Conservation (phyloP, 164 flowering plant species). For the Liriodendron chinense region DNA sequence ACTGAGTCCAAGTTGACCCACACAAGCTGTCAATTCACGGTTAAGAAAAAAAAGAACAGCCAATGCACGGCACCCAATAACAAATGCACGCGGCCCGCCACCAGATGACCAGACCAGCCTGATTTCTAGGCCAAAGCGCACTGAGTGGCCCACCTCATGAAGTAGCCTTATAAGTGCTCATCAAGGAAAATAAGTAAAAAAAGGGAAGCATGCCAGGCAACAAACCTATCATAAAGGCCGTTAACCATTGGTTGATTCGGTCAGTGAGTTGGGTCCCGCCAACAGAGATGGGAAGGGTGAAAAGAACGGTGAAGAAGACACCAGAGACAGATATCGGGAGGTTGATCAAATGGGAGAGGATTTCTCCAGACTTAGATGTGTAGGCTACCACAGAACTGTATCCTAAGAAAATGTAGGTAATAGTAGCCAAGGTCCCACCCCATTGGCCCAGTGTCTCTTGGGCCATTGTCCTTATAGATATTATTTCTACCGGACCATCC, state of each 20-base stretch:
- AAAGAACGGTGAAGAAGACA: slow-evolving; percentile 44
- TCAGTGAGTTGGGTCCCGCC: slow-evolving; percentile 65
- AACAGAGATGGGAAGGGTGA: slow-evolving; percentile 49
- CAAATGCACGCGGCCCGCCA: no score
- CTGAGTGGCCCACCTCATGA: not conserved
- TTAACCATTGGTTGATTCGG: slow-evolving; percentile 70
- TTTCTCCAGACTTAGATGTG: slow-evolving; percentile 63
- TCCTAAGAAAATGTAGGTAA: slow-evolving; percentile 61
- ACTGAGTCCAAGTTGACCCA: no score
- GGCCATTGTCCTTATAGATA: slow-evolving; percentile 82
- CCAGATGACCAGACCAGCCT: no score
- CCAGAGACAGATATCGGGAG: slow-evolving; percentile 53
- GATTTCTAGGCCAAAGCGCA: no score
- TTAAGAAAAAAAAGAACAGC: no score
- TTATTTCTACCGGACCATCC: slow-evolving; percentile 37
- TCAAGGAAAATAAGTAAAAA: not conserved
- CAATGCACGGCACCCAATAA: no score
- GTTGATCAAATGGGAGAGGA: slow-evolving; percentile 47
- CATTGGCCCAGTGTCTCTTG: slow-evolving; percentile 70
- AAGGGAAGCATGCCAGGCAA: not conserved
- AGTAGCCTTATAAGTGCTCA: not conserved
- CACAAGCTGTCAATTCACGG: no score
- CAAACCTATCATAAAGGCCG: slow-evolving; percentile 61
- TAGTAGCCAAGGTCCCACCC: slow-evolving; percentile 60
- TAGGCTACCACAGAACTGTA: slow-evolving; percentile 70